Conservation (phyloP, 345 rosid genomes). For the Mercurialis annua region DNA sequence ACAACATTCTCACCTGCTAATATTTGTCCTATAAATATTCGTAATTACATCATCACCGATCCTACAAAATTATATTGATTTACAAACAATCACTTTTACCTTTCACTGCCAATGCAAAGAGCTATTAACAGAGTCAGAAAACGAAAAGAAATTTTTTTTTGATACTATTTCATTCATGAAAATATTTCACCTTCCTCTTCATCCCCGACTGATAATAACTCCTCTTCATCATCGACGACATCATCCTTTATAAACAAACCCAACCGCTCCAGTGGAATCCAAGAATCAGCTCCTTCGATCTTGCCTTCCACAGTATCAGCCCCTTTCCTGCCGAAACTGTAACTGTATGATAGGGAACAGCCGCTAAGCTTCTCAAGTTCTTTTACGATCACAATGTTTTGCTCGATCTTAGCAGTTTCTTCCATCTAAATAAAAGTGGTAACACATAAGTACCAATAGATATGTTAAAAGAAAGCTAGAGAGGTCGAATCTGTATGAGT, state of each 20-base stretch:
- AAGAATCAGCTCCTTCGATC: slow-evolving; percentile 16
- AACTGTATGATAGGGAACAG: slow-evolving; percentile 30
- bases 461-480: too few species aligned
- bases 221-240: slow-evolving; percentile 37
- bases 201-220: slow-evolving; percentile 26
- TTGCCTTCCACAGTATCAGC: slow-evolving; percentile 19
- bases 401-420: slow-evolving; percentile 48
- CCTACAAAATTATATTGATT: slow-evolving; percentile 21
- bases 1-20: background rate
- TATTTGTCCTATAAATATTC: background rate
- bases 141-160: background rate
- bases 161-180: slow-evolving; percentile 2
- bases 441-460: background rate
- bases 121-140: background rate
- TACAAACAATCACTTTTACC: slow-evolving; percentile 3
- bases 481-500: background rate
- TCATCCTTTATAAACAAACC: slow-evolving; percentile 64
- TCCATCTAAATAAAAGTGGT: slow-evolving; percentile 42
- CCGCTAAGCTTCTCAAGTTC: slow-evolving; percentile 59
- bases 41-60: background rate
- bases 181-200: slow-evolving; percentile 84
- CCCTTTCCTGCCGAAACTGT: slow-evolving; percentile 14
- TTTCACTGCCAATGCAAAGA: background rate
- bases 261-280: slow-evolving; percentile 44
- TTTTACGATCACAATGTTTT: slow-evolving; percentile 37